Conservation (phyloP, 2,329 filamentous ascomycete genomes). For the Penicillium concentricum region DNA sequence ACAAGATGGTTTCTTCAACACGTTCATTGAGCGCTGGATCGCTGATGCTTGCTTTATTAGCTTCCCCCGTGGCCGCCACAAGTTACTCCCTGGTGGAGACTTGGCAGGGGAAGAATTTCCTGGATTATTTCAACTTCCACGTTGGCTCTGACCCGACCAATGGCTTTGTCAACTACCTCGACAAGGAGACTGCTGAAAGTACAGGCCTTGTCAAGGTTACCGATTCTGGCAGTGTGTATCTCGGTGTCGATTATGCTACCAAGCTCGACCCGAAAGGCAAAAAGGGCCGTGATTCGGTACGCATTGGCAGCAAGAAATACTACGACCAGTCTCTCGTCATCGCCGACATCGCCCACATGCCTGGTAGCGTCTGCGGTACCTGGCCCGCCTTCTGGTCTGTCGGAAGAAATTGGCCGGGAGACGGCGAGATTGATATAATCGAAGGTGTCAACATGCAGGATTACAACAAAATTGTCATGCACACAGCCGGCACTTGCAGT, state of each 20-base stretch:
- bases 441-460: conserved; percentile 51
- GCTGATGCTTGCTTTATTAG: conserved; percentile 30
- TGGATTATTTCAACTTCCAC: conserved; percentile 52
- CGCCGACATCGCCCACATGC: conserved; percentile 51
- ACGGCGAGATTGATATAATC: conserved; percentile 54
- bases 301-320: conserved; percentile 45
- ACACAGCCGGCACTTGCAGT: conserved; percentile 48
- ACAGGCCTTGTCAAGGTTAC: conserved; percentile 38
- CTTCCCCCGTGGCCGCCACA: conserved; percentile 23
- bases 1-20: conserved; percentile 30
- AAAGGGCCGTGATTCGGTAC: conserved; percentile 45
- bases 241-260: conserved; percentile 47
- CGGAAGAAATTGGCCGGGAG: conserved; percentile 42
- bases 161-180: conserved; percentile 52
- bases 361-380: conserved; percentile 48
- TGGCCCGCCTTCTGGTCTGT: conserved; percentile 54
- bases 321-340: conserved; percentile 50
- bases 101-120: conserved; percentile 50
- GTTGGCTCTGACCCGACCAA: conserved; percentile 49
- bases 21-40: conserved; percentile 32
- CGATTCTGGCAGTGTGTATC: conserved; percentile 38
- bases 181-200: conserved; percentile 39
- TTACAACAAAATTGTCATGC: conserved; percentile 49
- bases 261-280: conserved; percentile 34
- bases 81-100: conserved; percentile 42